These are phyloP conservation scores for Fusarium sp. DNA, from an alignment of 2,329 filamentous ascomycete genomes.

Conservation along the genomic window DNA sequence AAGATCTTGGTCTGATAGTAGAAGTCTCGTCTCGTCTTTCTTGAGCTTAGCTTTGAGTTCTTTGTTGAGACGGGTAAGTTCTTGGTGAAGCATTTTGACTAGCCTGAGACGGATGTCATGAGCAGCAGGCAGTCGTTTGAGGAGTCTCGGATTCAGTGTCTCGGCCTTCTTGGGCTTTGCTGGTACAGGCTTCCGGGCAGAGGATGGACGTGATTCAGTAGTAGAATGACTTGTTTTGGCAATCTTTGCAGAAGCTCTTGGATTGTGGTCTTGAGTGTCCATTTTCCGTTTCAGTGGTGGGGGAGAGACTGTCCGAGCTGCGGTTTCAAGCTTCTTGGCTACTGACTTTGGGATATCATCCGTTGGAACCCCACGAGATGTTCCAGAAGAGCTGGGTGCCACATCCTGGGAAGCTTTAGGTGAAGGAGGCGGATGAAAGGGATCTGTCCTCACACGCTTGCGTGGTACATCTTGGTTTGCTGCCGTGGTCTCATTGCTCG, in stretches of 20 bases:
- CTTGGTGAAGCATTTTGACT: constrained; percentile 70
- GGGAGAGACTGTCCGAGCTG: constrained; percentile 47
- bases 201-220: constrained; percentile 29
- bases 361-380: not conserved
- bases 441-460: constrained; percentile 45
- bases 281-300: constrained; percentile 45
- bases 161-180: constrained; percentile 52
- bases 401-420: constrained; percentile 6
- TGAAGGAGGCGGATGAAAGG: constrained; percentile 16
- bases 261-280: constrained; percentile 5
- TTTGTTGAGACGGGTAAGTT: constrained; percentile 73
- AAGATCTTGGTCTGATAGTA: constrained; percentile 71
- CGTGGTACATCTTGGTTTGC: constrained; percentile 42
- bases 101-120: constrained; percentile 66
- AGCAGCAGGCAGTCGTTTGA: constrained; percentile 65
- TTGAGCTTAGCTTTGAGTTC: constrained; percentile 63
- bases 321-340: constrained; percentile 32
- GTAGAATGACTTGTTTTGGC: constrained; percentile 1
- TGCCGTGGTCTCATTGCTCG: constrained; percentile 5
- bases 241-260: constrained; percentile 6
- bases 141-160: constrained; percentile 72
- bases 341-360: not conserved
- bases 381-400: constrained; percentile 3
- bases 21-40: constrained; percentile 58
- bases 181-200: constrained; percentile 23